phyloP scores from a whole-genome alignment of 257 asterid genomes.

The Misopates orontium region DNA sequence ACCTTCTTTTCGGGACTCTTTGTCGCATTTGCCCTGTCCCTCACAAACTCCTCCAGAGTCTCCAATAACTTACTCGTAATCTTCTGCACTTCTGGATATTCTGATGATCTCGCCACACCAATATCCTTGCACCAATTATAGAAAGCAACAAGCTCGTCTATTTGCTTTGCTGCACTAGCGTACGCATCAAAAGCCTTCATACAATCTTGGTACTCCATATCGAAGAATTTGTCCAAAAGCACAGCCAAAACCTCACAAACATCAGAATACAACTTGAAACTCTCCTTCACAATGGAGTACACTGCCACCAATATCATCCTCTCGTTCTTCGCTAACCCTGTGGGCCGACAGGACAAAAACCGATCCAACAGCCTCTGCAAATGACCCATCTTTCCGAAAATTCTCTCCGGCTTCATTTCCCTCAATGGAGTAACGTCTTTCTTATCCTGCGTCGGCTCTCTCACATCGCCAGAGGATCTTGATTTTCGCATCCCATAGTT shows the following conservation, averaged over 20 bases:
- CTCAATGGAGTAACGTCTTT: conserved; percentile 68
- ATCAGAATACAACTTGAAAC: conserved; percentile 76
- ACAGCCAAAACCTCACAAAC: conserved; percentile 74
- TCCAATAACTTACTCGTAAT: conserved; percentile 68
- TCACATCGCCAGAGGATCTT: conserved; percentile 66
- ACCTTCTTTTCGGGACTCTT: conserved; percentile 72
- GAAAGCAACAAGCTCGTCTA: conserved; percentile 65
- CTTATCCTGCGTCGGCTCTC: conserved; percentile 46
- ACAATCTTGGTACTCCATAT: conserved; percentile 77
- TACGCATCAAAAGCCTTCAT: conserved; percentile 71
- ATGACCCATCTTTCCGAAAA: conserved; percentile 74
- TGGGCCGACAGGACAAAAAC: conserved; percentile 65
- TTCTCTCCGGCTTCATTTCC: conserved; percentile 66
- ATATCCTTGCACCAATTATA: conserved; percentile 78
- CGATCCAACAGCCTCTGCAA: conserved; percentile 76
- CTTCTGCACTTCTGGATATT: conserved; percentile 74
- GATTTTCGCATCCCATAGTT: conserved; percentile 64
- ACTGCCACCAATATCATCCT: conserved; percentile 75
- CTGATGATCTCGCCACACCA: conserved; percentile 67
- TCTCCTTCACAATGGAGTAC: conserved; percentile 61
- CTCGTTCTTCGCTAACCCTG: conserved; percentile 69
- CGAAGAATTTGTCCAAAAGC: conserved; percentile 71
- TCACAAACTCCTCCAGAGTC: conserved; percentile 81
- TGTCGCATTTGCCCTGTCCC: conserved; percentile 69
- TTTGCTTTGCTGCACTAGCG: conserved; percentile 66